phyloP scores from a whole-genome alignment of 305 asterid species.

The Andrographis paniculata region DNA sequence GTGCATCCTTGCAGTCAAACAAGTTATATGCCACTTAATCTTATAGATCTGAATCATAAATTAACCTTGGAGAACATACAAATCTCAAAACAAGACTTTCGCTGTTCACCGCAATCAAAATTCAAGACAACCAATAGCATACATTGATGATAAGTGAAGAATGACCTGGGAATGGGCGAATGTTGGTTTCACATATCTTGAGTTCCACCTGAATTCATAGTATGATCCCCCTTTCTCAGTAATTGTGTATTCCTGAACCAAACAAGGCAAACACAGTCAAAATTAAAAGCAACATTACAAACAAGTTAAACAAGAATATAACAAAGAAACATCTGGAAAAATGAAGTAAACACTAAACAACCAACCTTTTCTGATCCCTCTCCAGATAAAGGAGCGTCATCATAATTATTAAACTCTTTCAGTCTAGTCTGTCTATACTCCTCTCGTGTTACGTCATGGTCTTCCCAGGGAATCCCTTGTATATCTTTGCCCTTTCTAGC shows the following conservation, averaged over 20 bases:
- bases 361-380: constrained; percentile 64
- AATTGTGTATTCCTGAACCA: constrained; percentile 53
- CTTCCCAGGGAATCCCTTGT: constrained; percentile 94
- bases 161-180: constrained; percentile 76
- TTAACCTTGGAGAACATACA: too few relatives aligned
- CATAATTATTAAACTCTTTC: constrained; percentile 75
- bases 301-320: not conserved
- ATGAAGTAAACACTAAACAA: constrained; percentile 4
- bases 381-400: constrained; percentile 72
- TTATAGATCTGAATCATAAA: too few relatives aligned
- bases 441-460: constrained; percentile 74
- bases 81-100: too few relatives aligned
- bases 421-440: constrained; percentile 70
- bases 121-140: constrained; percentile 10
- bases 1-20: too few relatives aligned
- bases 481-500: constrained; percentile 88
- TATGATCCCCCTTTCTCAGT: constrained; percentile 45
- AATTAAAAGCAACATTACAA: not conserved
- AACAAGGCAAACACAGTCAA: constrained; percentile 11
- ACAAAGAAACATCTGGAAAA: not conserved
- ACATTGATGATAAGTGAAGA: constrained; percentile 1
- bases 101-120: too few relatives aligned
- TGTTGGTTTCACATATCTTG: constrained; percentile 75
- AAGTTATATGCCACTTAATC: too few relatives aligned
- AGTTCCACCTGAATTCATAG: constrained; percentile 65